phyloP scores from a whole-genome alignment of 1,284 basidiomycete genomes.

The Ustilago sp. region DNA sequence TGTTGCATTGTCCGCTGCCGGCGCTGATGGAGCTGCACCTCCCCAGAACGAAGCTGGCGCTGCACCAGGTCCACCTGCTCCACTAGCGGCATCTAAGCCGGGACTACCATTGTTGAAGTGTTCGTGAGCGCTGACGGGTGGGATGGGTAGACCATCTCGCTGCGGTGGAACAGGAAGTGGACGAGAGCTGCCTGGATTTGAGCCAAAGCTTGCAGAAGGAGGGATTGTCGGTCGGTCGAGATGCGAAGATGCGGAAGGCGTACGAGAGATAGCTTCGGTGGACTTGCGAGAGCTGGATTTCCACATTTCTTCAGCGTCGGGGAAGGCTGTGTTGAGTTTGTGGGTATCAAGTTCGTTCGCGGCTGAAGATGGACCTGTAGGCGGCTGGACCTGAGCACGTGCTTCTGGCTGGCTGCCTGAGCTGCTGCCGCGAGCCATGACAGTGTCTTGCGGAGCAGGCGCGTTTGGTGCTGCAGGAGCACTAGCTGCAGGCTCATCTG shows the following conservation, averaged over 20 bases:
- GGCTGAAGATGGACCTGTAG: background rate
- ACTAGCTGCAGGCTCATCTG: constrained; percentile 7
- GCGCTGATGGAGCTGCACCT: background rate
- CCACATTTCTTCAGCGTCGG: constrained; percentile 39
- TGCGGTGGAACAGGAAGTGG: constrained; percentile 52
- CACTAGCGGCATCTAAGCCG: constrained; percentile 6
- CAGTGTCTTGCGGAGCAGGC: background rate
- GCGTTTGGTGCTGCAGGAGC: background rate
- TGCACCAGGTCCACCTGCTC: constrained; percentile 27
- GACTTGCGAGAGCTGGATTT: constrained; percentile 15
- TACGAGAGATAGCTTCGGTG: constrained; percentile 18
- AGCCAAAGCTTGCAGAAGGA: constrained; percentile 29
- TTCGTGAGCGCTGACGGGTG: constrained; percentile 37
- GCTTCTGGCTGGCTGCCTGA: constrained; percentile 11
- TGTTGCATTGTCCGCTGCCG: constrained; percentile 1
- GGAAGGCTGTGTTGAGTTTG: constrained; percentile 19
- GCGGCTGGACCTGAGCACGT: background rate
- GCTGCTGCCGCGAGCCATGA: constrained; percentile 18
- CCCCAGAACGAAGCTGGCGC: constrained; percentile 48
- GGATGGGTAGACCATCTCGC: constrained; percentile 36
- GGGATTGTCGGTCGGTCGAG: constrained; percentile 14
- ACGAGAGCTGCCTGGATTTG: constrained; percentile 30
- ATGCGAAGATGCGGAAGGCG: constrained; percentile 28
- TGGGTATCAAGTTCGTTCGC: background rate
- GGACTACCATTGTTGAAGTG: constrained; percentile 52